Evolutionary conservation across 176 grass and related monocot genomes (phyloP), one percentile per base, ranked within the genome.

Genomic region (Hyparrhenia diplandra): DNA sequence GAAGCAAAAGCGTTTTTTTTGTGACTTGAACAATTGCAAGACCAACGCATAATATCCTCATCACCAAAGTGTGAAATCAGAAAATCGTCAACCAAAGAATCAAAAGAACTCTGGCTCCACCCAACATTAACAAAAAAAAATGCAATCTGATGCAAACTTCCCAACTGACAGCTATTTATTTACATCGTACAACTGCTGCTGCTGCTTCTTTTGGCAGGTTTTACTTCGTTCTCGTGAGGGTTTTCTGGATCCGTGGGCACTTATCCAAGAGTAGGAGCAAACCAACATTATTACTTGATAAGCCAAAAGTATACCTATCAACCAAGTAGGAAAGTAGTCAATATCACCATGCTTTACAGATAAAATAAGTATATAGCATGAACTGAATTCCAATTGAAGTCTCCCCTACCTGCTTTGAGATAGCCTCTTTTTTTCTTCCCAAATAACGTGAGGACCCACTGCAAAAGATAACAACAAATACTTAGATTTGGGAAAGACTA

Each of bases 261-360:
- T 93, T 95, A 54, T 99, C 90, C 79, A 99, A 55, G 39, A 99
- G 89, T 74, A 95, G 7, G 64, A 99, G 79, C 81, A 99, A 81
- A 4, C 96, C 96, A 0, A 84, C 89, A 78, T 93, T 99, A 80
- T 84, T 91, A 79, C 76, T 88, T 47, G 96, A 93, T 69, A 88
- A 63, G 25, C 89, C 92, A 80, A 99, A 89, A 52, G 84, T 89
- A 74, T 99, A 93, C 80, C 96, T 99, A n/a, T 77, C 76, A 88
- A 79, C 63, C 43, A 89, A 80, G 28, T 28, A 80, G 36, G 69
- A 73, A 42, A 60, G 35, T 7, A 54, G 21, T 83, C 59, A 80
- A 85, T 75, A 82, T 79, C 57, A 64, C 28, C 28, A 0, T 54
- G 64, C 42, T 71, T 77, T 78, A 77, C 41, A 58, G 55, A 71